These are phyloP conservation scores for Phytopythium cucurbitacearum DNA, from an alignment of 352 stramenopile genomes.

Conservation along the genomic window DNA sequence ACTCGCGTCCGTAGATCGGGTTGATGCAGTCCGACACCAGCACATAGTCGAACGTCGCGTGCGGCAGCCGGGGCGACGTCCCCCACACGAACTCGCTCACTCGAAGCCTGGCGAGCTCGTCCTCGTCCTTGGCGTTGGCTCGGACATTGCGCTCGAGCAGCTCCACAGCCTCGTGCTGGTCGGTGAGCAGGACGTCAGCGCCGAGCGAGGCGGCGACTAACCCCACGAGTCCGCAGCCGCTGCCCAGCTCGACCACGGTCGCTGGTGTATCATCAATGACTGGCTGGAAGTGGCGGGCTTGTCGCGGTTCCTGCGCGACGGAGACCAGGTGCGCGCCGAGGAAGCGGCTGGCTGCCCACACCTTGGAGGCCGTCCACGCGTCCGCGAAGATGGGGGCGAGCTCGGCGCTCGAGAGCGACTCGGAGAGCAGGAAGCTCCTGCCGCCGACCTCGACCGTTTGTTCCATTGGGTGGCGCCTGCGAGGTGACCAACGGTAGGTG, in stretches of 20 bases:
- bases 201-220: conserved; percentile 61
- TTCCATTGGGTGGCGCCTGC: conserved; percentile 4
- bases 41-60: conserved; percentile 46
- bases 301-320: conserved; percentile 16
- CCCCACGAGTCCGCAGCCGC: conserved; percentile 69
- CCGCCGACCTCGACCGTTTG: conserved; percentile 39
- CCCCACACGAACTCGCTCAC: conserved; percentile 69
- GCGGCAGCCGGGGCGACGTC: conserved; percentile 19
- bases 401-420: conserved; percentile 65
- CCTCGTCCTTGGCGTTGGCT: conserved; percentile 35
- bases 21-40: conserved; percentile 86
- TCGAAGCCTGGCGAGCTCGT: conserved; percentile 29
- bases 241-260: conserved; percentile 72
- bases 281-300: conserved; percentile 1
- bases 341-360: conserved; percentile 72
- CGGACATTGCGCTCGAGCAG: conserved; percentile 56
- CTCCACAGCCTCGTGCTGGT: conserved; percentile 64
- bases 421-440: conserved; percentile 58
- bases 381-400: conserved; percentile 81
- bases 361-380: conserved; percentile 73
- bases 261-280: conserved; percentile 8
- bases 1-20: conserved; percentile 77
- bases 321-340: conserved; percentile 51
- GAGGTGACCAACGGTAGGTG: neutral
- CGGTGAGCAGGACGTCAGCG: conserved; percentile 65